Evolutionary conservation across 2,329 filamentous ascomycete species (phyloP).

Genomic region (Cladosporium sphaerospermum): DNA sequence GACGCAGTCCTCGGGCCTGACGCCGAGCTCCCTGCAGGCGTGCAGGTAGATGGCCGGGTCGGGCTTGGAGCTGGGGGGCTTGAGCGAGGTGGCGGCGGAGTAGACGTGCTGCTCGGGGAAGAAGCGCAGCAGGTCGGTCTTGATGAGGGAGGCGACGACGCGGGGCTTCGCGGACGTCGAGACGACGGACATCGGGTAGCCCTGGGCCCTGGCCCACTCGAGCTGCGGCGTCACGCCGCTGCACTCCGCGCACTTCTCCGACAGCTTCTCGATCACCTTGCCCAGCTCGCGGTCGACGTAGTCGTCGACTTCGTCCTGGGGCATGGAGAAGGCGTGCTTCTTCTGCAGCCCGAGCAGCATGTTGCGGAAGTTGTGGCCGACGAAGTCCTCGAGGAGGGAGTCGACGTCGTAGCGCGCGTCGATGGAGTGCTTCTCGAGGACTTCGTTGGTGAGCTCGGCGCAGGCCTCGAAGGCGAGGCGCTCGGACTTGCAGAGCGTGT

Average conservation of each 20-base stretch:
- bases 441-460: slow-evolving; percentile 81
- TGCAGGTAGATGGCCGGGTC: slow-evolving; percentile 83
- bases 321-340: slow-evolving; percentile 68
- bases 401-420: slow-evolving; percentile 68
- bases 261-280: slow-evolving; percentile 73
- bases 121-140: slow-evolving; percentile 72
- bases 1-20: slow-evolving; percentile 64
- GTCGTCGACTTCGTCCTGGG: slow-evolving; percentile 59
- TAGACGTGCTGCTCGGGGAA: slow-evolving; percentile 71
- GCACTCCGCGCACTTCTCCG: slow-evolving; percentile 30
- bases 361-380: slow-evolving; percentile 90
- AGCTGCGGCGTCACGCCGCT: slow-evolving; percentile 58
- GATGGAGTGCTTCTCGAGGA: slow-evolving; percentile 62
- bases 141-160: slow-evolving; percentile 70
- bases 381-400: slow-evolving; percentile 75
- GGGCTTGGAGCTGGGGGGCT: slow-evolving; percentile 79
- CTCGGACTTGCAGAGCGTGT: slow-evolving; percentile 90
- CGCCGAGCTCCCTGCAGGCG: slow-evolving; percentile 67
- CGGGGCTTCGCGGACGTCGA: slow-evolving; percentile 72
- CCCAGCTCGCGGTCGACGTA: slow-evolving; percentile 77
- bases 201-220: slow-evolving; percentile 47
- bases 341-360: slow-evolving; percentile 75
- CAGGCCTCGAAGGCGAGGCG: slow-evolving; percentile 87
- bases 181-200: slow-evolving; percentile 71
- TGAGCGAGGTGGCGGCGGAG: slow-evolving; percentile 72